A percentile compares a stretch with the other conserved stretches of the same genome.
These are phyloP conservation scores for Barnettozyma hawaiiensis DNA, from an alignment of 1,139 yeast genomes.

Conservation along the genomic window DNA sequence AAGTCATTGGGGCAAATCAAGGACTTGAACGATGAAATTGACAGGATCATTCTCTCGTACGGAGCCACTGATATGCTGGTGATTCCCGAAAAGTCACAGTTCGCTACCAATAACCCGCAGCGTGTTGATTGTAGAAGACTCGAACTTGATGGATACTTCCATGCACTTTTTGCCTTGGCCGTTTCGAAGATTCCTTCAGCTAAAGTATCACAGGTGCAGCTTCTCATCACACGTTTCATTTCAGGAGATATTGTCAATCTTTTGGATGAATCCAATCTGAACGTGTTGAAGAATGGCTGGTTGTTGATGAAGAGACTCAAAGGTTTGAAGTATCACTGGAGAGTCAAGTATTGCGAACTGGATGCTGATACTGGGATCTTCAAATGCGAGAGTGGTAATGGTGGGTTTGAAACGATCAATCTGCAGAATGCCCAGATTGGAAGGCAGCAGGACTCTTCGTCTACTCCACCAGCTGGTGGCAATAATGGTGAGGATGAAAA, in stretches of 20 bases:
- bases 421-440: slow-evolving; percentile 61
- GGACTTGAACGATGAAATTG: slow-evolving; percentile 4
- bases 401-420: slow-evolving; percentile 52
- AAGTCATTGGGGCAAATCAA: slow-evolving; percentile 52
- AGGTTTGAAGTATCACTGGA: slow-evolving; percentile 62
- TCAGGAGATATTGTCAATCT: slow-evolving; percentile 68
- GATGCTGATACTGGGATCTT: slow-evolving; percentile 55
- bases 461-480: background rate
- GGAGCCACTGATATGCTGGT: slow-evolving; percentile 39
- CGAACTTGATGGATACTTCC: slow-evolving; percentile 55
- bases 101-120: slow-evolving; percentile 54
- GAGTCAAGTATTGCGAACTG: slow-evolving; percentile 58
- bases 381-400: slow-evolving; percentile 59
- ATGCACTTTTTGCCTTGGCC: slow-evolving; percentile 53
- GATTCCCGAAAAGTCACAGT: slow-evolving; percentile 52
- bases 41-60: slow-evolving; percentile 38
- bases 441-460: slow-evolving; percentile 40
- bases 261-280: slow-evolving; percentile 50
- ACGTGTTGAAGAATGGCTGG: slow-evolving; percentile 62
- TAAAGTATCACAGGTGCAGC: slow-evolving; percentile 38
- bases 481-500: slow-evolving; percentile 52
- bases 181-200: slow-evolving; percentile 43
- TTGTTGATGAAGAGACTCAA: slow-evolving; percentile 50
- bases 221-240: slow-evolving; percentile 39
- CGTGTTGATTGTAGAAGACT: slow-evolving; percentile 59